A percentile compares a stretch with the other conserved stretches of the same genome.
phyloP scores from a whole-genome alignment of 768 basidiomycete species.

The Mycena venus region DNA sequence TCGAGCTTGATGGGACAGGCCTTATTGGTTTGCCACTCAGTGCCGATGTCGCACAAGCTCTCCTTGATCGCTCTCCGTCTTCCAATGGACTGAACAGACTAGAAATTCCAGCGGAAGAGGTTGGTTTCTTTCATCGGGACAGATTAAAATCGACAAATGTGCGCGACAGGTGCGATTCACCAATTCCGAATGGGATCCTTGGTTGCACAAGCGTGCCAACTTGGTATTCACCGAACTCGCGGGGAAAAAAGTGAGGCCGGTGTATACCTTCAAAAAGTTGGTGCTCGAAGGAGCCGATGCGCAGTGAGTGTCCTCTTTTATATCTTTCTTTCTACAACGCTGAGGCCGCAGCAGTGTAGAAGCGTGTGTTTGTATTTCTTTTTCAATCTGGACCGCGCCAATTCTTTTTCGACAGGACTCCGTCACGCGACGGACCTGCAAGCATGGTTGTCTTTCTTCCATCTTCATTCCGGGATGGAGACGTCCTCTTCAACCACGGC shows the following conservation, averaged over 20 bases:
- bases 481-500: neutral
- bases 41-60: neutral
- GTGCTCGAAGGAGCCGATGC: neutral
- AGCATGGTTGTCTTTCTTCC: neutral
- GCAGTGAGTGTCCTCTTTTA: no score
- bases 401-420: neutral
- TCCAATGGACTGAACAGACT: neutral
- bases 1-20: neutral
- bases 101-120: neutral
- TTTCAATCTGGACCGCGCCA: no score
- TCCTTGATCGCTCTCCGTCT: neutral
- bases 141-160: no score
- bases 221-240: neutral
- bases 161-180: neutral
- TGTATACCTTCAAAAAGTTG: neutral
- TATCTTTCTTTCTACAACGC: neutral
- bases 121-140: neutral
- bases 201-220: neutral
- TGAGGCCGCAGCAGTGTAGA: neutral
- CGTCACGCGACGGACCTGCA: neutral
- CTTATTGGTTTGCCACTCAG: neutral
- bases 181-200: constrained; percentile 5
- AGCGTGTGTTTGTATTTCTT: neutral
- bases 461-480: neutral
- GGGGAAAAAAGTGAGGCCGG: neutral